Base-by-base conservation (phyloP, 2,329 filamentous ascomycete species). In the Pseudodiploospora longispora region DNA sequence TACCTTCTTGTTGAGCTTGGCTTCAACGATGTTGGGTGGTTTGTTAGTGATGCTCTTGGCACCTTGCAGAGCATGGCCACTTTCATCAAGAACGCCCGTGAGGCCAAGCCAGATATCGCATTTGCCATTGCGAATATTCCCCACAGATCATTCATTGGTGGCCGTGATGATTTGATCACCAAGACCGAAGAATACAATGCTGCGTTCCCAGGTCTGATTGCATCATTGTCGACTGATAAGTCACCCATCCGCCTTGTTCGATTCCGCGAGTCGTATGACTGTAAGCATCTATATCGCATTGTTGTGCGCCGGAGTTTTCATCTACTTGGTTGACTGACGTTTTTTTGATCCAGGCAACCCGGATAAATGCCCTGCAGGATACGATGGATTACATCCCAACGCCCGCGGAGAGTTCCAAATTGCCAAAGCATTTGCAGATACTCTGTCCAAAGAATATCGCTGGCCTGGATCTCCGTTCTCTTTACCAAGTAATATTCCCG, bases 341-440 rank as follows among this genome's bases (percentile, higher is more conserved):
- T 19, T 19, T 19, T 19, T 10, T 10, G 7, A 10, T 5, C 19
- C 38, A 40, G 38, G 52, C 19, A 10, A 27, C 4, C 42, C 46
- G 38, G 34, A 42, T 30, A 8, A 45, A 33, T 58, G 56, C 10
- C 55, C 50, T 8, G 57, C 56, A 1, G 59, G 61, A 5, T 63
- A 66, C 44, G 68, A 70, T 51, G 68, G 67, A 7, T 50, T 71
- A 6, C 68, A 72, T 43, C 68, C 67, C 1, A 66, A 64, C 39
- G 57, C 58, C 5, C 51, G 62, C 1, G 68, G 66, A 10, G 67
- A 71, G 40, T 67, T 57, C 47, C 57, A 70, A 43, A 65, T 71
- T 41, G 66, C 68, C 3, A 51, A 58, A 36, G 66, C 66, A 7
- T 71, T 70, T 51, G 56, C 60, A 2, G 41, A 49, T n/a, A 40